Base-by-base conservation (phyloP, 208 protist genomes). In the Leishmania tarentolae region DNA sequence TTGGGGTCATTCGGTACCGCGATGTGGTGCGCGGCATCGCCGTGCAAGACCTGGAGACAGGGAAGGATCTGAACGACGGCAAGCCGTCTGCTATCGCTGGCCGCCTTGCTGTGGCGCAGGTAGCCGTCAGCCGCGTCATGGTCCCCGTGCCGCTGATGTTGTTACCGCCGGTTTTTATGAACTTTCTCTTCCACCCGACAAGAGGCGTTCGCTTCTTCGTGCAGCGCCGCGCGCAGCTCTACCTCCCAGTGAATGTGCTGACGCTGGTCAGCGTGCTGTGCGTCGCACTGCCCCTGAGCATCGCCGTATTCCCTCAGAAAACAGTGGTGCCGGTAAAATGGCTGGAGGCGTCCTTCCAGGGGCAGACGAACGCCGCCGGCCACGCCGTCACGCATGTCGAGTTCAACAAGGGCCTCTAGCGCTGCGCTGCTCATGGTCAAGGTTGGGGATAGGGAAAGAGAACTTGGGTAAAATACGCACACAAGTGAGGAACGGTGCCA, bases 101-200 rank as follows among this genome's bases (percentile, higher is more conserved):
- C 3, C 88, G 87, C 24, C 69, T 86, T 13, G 92, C 92, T 13
- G 84, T 96, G 28, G 87, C 83, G 68, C 91, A 97, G 86, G 91
- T 94, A 2, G 93, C 86, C 4, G 52, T 95, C 59, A 92, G 90
- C 50, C 90, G 94, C 52, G 84, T 89, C 57, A 74, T 95, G 59
- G 93, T 93, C 47, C 83, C 89, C 21, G 74, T 95, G 28, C 91
- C 93, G 61, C 86, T 95, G 47, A 89, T 97, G 78, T 70, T 93
- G 31, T 37, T 96, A 15, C 94, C 94, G 47, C 92, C 93, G 3
- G 70, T 96, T 11, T 79, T 95, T 21, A 92, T 97, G 92, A 83
- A 85, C 46, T 21, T 68, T 8, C 71, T 95, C 44, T 92, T 91
- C 52, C 53, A 86, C 72, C 86, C 83, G 1, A 66, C 53, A 28